Base-by-base conservation (phyloP, 768 basidiomycete genomes). In the Hirschioporus abietinus region DNA sequence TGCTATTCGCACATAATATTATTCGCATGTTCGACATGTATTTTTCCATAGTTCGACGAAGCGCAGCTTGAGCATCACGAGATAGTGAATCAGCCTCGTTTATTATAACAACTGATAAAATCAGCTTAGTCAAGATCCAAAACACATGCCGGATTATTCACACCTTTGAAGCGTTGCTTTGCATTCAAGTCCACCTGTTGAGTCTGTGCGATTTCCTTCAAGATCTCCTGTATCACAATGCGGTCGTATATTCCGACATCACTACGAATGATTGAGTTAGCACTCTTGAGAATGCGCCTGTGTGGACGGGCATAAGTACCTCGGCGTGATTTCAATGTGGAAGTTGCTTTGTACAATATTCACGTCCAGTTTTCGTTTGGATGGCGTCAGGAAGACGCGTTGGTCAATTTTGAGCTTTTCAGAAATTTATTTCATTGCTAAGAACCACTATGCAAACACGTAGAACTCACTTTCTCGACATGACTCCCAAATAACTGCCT, bases 141-240 rank as follows among this genome's bases (percentile, higher is more conserved):
- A 52, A 52, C 42, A 20, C 12, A 52, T 5, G 12, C 0, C 7
- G 20, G 6, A 35, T n/a, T 34, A 66, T 60, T 69, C 77, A 58
- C 57, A 95, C 96, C 95, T 83, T 99, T 99, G 79, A 99, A 99
- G 66, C 93, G 84, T 72, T 99, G 95, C 75, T 92, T 96, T 2
- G 96, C 96, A 73, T 86, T 93, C 69, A 98, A 77, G 78, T 99
- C 96, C 10, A 99, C 95, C 75, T 99, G 96, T 75, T 99, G 96
- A 1, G 96, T 99, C 77, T 98, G 96, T 1, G 96, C 96, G 71
- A 99, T 98, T 78, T 99, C 96, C 76, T 99, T 99, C 66, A 99
- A 78, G 60, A 99, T 84, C 72, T 99, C 96, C 73, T 99, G 96
- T 64, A 99, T 94, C 63, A 99, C 95, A 0, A 95, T 85, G 68